Evolutionary conservation across 495 filamentous ascomycete species (phyloP).

Genomic region (Penicillium manginii): DNA sequence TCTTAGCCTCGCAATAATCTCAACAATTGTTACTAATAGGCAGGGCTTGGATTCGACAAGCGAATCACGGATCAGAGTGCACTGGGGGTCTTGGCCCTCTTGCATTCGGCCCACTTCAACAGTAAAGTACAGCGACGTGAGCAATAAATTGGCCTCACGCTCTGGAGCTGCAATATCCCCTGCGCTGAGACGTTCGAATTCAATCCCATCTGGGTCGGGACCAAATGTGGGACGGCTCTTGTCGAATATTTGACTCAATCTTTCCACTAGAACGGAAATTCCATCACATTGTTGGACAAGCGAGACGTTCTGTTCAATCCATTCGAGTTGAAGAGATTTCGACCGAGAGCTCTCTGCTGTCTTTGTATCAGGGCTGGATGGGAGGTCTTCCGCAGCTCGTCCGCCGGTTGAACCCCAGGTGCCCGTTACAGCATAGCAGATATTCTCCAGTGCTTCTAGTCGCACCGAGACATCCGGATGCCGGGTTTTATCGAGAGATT

Average conservation of each 20-base stretch:
- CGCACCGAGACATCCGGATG: conserved; percentile 56
- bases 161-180: conserved; percentile 44
- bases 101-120: conserved; percentile 67
- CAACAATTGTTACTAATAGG: conserved; percentile 72
- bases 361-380: conserved; percentile 25
- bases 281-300: conserved; percentile 64
- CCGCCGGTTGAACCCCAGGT: conserved; percentile 77
- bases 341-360: conserved; percentile 41
- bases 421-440: conserved; percentile 78
- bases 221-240: conserved; percentile 35
- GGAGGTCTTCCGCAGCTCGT: conserved; percentile 33
- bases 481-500: conserved; percentile 45
- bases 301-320: conserved; percentile 67
- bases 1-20: conserved; percentile 73
- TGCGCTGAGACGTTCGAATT: conserved; percentile 35
- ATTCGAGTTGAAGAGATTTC: conserved; percentile 66
- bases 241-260: conserved; percentile 63
- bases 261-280: conserved; percentile 61
- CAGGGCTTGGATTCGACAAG: conserved; percentile 61
- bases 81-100: conserved; percentile 30
- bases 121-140: conserved; percentile 72
- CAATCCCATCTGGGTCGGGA: conserved; percentile 35
- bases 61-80: conserved; percentile 40
- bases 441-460: conserved; percentile 68
- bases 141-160: conserved; percentile 51